Evolutionary conservation across 2,329 filamentous ascomycete species (phyloP), one percentile per base, ranked within the genome.

Genomic region (Metarhizium rileyi): DNA sequence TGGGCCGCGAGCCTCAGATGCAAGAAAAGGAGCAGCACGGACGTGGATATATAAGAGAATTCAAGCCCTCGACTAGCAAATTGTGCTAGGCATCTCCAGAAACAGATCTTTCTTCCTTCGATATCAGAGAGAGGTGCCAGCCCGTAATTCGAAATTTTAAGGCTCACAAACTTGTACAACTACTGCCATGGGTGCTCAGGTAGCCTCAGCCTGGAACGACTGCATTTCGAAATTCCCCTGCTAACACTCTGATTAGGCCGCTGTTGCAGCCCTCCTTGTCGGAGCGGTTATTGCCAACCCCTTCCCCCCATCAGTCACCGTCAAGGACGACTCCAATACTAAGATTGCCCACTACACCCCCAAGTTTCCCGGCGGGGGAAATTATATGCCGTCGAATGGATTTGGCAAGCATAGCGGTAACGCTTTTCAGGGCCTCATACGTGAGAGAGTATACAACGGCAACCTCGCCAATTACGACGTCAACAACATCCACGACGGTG

Each of bases 401-500:
- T 22, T 44, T n/a, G n/a, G n/a, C 25, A 28, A 10, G 20, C 16
- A 18, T 23, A 35, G 23, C 18, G 12, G 6, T 12, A n/a, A 47
- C 6, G 16, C 18, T n/a, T 28, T 42, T 14, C 28, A 12, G 43
- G 26, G 26, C 25, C 35, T 25, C 6, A 40, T 42, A 25, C 30
- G 44, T n/a, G 36, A 40, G 8, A 40, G 35, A 3, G 42, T 50
- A 8, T 5, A 44, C 10, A 40, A 45, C 20, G 23, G 6, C 25
- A 27, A 41, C 2, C n/a, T 48, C 3, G 49, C 49, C 14, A 47
- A n/a, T 3, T 44, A 40, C 38, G 22, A 56, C 48, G 26, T 46
- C 18, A 35, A 46, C 38, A 52, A 54, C 38, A 55, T 49, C 42
- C 41, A 51, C 20, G 45, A 48, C 25, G 45, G 45, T 23, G 41